phyloP scores from a whole-genome alignment of 2,329 filamentous ascomycete species.

The Myriosclerotinia duriaeana region DNA sequence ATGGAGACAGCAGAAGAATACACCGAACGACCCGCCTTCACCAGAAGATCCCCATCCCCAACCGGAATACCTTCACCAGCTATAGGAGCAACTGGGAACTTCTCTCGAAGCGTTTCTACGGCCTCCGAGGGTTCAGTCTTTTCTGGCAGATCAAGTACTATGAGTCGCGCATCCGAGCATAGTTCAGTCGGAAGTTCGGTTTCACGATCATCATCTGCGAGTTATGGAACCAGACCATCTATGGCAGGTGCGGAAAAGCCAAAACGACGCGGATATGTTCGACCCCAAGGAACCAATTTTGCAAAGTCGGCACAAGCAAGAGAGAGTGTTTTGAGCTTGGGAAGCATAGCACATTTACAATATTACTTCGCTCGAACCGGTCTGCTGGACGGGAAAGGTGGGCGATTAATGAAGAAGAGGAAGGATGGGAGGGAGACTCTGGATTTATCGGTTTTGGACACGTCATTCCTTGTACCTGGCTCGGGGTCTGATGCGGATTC shows the following conservation, averaged over 20 bases:
- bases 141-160: slow-evolving; percentile 46
- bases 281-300: slow-evolving; percentile 57
- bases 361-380: slow-evolving; percentile 98
- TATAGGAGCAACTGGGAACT: slow-evolving; percentile 56
- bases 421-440: slow-evolving; percentile 51
- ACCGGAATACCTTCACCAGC: slow-evolving; percentile 62
- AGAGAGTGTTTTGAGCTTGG: slow-evolving; percentile 93
- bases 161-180: slow-evolving; percentile 54
- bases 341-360: slow-evolving; percentile 94
- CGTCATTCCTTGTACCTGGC: slow-evolving; percentile 45
- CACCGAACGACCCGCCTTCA: slow-evolving; percentile 36
- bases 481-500: slow-evolving; percentile 55
- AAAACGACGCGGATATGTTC: slow-evolving; percentile 45
- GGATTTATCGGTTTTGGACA: slow-evolving; percentile 56
- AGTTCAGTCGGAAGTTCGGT: slow-evolving; percentile 49
- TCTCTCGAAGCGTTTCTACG: slow-evolving; percentile 65
- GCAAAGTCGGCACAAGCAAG: slow-evolving; percentile 84
- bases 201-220: slow-evolving; percentile 65
- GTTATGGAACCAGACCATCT: slow-evolving; percentile 49
- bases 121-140: slow-evolving; percentile 50
- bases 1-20: slow-evolving; percentile 45
- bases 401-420: slow-evolving; percentile 73
- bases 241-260: slow-evolving; percentile 42
- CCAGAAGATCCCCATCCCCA: slow-evolving; percentile 58
- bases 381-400: slow-evolving; percentile 88